Evolutionary conservation across 371 early-diverging fungal species (phyloP).

Genomic region (Blastocladiella emersonii): DNA sequence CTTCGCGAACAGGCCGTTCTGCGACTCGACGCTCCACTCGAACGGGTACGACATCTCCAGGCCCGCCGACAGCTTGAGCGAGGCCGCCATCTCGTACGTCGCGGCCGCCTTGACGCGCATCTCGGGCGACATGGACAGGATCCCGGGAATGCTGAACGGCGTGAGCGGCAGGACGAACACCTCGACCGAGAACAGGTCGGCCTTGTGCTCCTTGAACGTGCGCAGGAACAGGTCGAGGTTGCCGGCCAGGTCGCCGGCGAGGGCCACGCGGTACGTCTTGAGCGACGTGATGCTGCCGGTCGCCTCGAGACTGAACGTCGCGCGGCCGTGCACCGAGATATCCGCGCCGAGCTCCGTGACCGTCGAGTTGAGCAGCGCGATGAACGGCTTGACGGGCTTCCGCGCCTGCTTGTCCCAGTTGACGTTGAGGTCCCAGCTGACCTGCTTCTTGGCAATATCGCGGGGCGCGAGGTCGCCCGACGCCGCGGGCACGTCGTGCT

Average conservation of each 20-base stretch:
- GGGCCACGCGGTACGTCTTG: background rate
- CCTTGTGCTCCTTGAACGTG: background rate
- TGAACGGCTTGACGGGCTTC: no score
- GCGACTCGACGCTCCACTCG: background rate
- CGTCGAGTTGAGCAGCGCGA: no score
- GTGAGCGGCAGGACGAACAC: background rate
- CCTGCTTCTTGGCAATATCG: no score
- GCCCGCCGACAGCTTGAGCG: background rate
- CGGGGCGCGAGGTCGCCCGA: no score
- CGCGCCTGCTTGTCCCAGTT: no score
- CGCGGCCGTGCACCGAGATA: background rate
- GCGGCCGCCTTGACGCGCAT: background rate
- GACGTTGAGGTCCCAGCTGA: no score
- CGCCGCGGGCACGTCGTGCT: background rate
- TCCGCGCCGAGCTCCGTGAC: no score
- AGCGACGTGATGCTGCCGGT: background rate
- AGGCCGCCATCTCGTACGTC: background rate
- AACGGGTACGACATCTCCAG: background rate
- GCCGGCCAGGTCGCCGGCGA: background rate
- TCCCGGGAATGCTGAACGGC: background rate
- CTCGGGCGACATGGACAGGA: background rate
- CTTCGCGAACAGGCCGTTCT: background rate
- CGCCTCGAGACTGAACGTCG: background rate
- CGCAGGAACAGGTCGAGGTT: background rate
- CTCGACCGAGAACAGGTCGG: background rate